These are phyloP conservation scores for Exobasidium rhododendri DNA, from an alignment of 1,284 basidiomycete genomes.

Conservation along the genomic window DNA sequence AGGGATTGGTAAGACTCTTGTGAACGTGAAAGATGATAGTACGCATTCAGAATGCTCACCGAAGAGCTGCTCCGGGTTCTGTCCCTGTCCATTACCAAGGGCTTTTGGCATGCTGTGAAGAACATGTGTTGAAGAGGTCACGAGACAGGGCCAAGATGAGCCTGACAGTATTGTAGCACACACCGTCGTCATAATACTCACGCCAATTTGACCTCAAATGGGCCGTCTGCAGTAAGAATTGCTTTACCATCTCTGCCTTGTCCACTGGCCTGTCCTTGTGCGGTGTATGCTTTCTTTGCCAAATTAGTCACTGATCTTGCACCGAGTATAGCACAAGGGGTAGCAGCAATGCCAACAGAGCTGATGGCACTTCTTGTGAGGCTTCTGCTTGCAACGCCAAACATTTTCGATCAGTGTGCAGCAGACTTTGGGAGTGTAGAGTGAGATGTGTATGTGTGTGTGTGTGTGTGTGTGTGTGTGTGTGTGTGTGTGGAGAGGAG, in stretches of 20 bases:
- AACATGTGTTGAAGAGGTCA: too few relatives aligned
- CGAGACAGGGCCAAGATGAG: too few relatives aligned
- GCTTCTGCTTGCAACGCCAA: not conserved
- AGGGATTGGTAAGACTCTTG: too few relatives aligned
- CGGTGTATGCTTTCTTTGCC: slow-evolving; percentile 6
- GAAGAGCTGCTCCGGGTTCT: slow-evolving; percentile 11
- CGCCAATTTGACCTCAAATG: slow-evolving; percentile 6
- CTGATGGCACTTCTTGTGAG: not conserved
- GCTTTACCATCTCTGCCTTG: slow-evolving; percentile 11
- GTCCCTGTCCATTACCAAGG: slow-evolving; percentile 8
- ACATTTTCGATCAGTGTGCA: not conserved
- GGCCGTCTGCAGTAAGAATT: not conserved
- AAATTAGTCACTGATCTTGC: slow-evolving; percentile 1
- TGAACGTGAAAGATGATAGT: too few relatives aligned
- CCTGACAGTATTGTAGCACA: too few relatives aligned
- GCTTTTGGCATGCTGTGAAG: slow-evolving; percentile 9
- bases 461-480: slow-evolving; percentile 4
- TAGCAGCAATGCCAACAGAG: not conserved
- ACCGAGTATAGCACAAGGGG: not conserved
- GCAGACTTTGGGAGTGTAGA: too few relatives aligned
- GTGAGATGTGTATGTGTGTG: too few relatives aligned
- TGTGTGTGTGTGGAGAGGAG: slow-evolving; percentile 2
- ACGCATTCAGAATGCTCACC: not conserved
- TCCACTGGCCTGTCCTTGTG: slow-evolving; percentile 2
- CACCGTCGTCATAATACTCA: too few relatives aligned